Evolutionary conservation across 2,329 filamentous ascomycete species (phyloP).

Genomic region (Moelleriella libera): DNA sequence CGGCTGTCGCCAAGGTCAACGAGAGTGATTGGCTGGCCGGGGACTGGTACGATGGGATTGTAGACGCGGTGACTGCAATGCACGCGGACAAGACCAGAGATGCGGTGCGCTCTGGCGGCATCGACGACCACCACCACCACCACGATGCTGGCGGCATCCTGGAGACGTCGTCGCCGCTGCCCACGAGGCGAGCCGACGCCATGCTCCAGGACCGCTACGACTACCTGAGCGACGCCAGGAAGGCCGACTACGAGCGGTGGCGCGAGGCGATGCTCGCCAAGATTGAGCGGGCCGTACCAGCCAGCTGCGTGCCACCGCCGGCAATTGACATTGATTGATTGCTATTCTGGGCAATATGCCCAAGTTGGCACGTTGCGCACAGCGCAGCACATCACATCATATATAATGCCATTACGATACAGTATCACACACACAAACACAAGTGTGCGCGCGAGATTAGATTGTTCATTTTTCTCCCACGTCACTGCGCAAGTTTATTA

Average conservation of each 20-base stretch:
- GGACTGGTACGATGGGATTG: constrained; percentile 50
- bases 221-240: constrained; percentile 50
- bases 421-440: too few relatives aligned
- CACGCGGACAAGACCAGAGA: constrained; percentile 16
- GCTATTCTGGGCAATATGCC: too few relatives aligned
- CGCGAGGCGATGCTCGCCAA: constrained; percentile 42
- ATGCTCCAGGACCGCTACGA: constrained; percentile 69
- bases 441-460: too few relatives aligned
- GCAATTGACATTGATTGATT: constrained; percentile 13
- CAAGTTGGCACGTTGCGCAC: too few relatives aligned
- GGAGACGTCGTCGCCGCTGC: constrained; percentile 18
- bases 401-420: too few relatives aligned
- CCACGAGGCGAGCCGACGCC: constrained; percentile 40
- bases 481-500: too few relatives aligned
- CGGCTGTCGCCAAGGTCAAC: constrained; percentile 44
- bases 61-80: constrained; percentile 32
- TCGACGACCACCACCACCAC: too few relatives aligned
- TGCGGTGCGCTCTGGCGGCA: too few relatives aligned
- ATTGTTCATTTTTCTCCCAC: too few relatives aligned
- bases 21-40: constrained; percentile 40
- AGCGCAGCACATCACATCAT: too few relatives aligned
- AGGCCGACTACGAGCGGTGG: constrained; percentile 50
- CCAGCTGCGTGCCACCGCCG: constrained; percentile 11
- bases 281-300: constrained; percentile 30
- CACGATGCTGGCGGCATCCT: too few relatives aligned